These are phyloP conservation scores for Fusarium verrucosum DNA, from an alignment of 2,329 filamentous ascomycete species.

Conservation along the genomic window DNA sequence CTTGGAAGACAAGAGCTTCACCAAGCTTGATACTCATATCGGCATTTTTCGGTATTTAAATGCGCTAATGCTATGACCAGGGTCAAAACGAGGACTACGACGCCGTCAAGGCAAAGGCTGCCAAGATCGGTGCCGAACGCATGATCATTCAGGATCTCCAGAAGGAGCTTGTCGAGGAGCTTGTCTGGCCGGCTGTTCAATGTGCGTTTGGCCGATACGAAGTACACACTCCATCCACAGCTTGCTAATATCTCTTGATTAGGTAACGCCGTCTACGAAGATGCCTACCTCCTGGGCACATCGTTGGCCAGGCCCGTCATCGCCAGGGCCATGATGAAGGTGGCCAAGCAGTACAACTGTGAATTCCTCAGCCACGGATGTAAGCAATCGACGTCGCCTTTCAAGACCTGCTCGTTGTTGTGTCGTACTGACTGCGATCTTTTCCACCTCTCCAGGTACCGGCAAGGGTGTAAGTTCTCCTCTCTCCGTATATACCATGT, in stretches of 20 bases:
- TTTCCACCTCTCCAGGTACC: conserved; percentile 49
- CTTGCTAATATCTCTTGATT: not conserved
- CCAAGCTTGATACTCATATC: too few relatives aligned
- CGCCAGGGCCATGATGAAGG: conserved; percentile 59
- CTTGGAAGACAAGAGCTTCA: too few relatives aligned
- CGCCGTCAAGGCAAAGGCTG: conserved; percentile 74
- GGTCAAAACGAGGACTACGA: conserved; percentile 76
- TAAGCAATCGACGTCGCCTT: not conserved
- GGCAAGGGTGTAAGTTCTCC: conserved; percentile 60
- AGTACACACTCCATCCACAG: not conserved
- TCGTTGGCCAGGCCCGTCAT: conserved; percentile 72
- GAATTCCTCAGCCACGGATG: conserved; percentile 60
- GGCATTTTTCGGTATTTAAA: too few relatives aligned
- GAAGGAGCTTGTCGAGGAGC: conserved; percentile 77
- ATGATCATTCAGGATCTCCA: conserved; percentile 70
- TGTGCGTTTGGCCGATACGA: conserved; percentile 48
- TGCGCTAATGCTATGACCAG: too few relatives aligned
- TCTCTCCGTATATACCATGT: not conserved
- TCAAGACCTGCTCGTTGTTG: not conserved
- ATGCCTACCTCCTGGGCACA: conserved; percentile 55
- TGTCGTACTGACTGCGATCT: not conserved
- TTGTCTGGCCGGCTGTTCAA: conserved; percentile 79
- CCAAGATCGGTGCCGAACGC: conserved; percentile 43
- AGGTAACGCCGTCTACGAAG: conserved; percentile 21
- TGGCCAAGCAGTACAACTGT: conserved; percentile 52